Conservation (phyloP, 1,284 basidiomycete genomes). For the Puccinia triticina region DNA sequence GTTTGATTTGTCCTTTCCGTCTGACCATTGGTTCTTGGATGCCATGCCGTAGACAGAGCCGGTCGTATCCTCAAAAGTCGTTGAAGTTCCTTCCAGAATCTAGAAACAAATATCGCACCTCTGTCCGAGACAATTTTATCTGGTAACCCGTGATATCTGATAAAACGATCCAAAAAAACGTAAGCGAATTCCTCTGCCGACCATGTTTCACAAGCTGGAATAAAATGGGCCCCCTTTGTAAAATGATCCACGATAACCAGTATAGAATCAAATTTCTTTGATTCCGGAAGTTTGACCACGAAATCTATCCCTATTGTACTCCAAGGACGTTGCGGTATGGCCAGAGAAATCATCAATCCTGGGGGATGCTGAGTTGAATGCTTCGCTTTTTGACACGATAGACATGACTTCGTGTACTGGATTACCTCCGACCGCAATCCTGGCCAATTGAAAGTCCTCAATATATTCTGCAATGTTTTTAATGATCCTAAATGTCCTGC, state of each 20-base stretch:
- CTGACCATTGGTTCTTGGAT: not conserved
- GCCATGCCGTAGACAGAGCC: not conserved
- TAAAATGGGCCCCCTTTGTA: conserved; percentile 63
- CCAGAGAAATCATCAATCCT: conserved; percentile 62
- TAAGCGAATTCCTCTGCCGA: not conserved
- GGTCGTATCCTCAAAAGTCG: not conserved
- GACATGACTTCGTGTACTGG: not conserved
- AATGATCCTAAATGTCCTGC: not conserved
- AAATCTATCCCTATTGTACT: conserved; percentile 64
- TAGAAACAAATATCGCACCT: not conserved
- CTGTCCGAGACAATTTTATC: not conserved
- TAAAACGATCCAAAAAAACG: not conserved
- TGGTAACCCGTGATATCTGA: conserved; percentile 4
- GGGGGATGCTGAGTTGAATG: not conserved
- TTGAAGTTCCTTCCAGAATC: not conserved
- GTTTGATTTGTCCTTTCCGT: conserved; percentile 12
- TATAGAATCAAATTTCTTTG: conserved; percentile 58
- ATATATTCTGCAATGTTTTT: not conserved
- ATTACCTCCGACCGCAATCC: not conserved
- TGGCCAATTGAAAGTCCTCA: no score
- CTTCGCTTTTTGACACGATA: conserved; percentile 20
- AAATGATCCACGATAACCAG: conserved; percentile 62
- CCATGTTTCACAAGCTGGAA: not conserved
- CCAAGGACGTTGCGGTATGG: conserved; percentile 59
- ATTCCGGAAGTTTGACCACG: conserved; percentile 63